These are phyloP conservation scores for Podospora tetraspora DNA, from an alignment of 495 filamentous ascomycete species.

Conservation along the genomic window DNA sequence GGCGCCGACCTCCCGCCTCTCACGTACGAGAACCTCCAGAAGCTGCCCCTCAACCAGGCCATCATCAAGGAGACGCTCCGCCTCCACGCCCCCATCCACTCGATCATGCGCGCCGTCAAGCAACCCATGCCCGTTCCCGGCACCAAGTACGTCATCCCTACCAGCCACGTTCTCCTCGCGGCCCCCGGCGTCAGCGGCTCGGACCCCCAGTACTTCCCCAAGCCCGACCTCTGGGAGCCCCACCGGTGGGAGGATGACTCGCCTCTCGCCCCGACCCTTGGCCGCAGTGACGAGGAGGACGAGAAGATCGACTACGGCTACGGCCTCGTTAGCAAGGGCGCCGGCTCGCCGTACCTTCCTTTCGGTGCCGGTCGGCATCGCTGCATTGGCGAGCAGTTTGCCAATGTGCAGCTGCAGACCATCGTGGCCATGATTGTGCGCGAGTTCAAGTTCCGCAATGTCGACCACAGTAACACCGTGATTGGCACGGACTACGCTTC, in stretches of 20 bases:
- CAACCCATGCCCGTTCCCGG: slow-evolving; percentile 70
- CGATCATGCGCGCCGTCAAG: slow-evolving; percentile 81
- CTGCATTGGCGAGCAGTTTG: slow-evolving; percentile 97
- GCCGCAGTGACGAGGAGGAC: slow-evolving; percentile 54
- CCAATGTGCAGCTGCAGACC: slow-evolving; percentile 82
- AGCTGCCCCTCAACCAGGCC: slow-evolving; percentile 62
- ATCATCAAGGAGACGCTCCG: slow-evolving; percentile 78
- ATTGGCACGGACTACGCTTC: slow-evolving; percentile 83
- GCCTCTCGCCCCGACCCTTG: slow-evolving; percentile 40
- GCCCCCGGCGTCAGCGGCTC: slow-evolving; percentile 73
- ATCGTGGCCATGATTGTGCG: slow-evolving; percentile 78
- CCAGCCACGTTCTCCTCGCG: slow-evolving; percentile 68
- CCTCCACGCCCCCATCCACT: slow-evolving; percentile 76
- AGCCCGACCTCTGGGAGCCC: slow-evolving; percentile 78
- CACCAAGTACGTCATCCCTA: slow-evolving; percentile 73
- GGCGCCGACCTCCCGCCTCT: slow-evolving; percentile 60
- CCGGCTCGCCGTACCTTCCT: slow-evolving; percentile 80
- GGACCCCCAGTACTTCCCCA: slow-evolving; percentile 69
- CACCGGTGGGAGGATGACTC: slow-evolving; percentile 69
- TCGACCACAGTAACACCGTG: slow-evolving; percentile 61
- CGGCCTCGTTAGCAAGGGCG: slow-evolving; percentile 84
- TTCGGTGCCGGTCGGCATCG: slow-evolving; percentile 92
- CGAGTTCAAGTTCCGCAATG: slow-evolving; percentile 66
- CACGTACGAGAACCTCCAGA: slow-evolving; percentile 59
- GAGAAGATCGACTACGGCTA: slow-evolving; percentile 90